Percentiles rank a stretch among this genome's conserved stretches.
These are phyloP conservation scores for Talaromyces sp. DNA, from an alignment of 2,329 filamentous ascomycete species.

Conservation along the genomic window DNA sequence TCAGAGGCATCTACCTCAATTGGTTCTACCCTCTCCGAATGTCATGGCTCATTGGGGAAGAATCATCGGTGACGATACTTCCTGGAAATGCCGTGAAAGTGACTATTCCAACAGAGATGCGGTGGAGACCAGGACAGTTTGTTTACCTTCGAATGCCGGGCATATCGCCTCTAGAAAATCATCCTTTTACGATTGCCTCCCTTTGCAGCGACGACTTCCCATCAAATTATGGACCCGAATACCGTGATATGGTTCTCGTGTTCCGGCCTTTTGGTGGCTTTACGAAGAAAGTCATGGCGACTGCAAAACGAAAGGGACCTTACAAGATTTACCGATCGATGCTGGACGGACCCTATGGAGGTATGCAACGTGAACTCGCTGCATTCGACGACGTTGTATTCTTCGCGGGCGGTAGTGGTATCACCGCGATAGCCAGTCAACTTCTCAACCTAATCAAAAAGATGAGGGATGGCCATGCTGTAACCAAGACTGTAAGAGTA, in stretches of 20 bases:
- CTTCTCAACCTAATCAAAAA: slow-evolving; percentile 91
- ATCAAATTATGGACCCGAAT: slow-evolving; percentile 83
- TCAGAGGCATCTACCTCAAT: slow-evolving; percentile 81
- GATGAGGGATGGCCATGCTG: slow-evolving; percentile 90
- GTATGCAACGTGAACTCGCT: slow-evolving; percentile 83
- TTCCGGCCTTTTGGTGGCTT: slow-evolving; percentile 92
- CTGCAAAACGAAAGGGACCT: slow-evolving; percentile 77
- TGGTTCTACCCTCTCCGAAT: slow-evolving; percentile 78
- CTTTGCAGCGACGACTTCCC: slow-evolving; percentile 91
- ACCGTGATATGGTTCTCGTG: slow-evolving; percentile 83
- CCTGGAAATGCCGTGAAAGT: slow-evolving; percentile 94
- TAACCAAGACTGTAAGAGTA: slow-evolving; percentile 84
- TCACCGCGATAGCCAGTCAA: slow-evolving; percentile 89
- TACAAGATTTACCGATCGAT: slow-evolving; percentile 92
- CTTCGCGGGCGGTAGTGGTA: slow-evolving; percentile 89
- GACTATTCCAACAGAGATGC: slow-evolving; percentile 88
- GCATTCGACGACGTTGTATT: slow-evolving; percentile 92
- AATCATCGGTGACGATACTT: slow-evolving; percentile 83
- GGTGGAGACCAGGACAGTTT: slow-evolving; percentile 90
- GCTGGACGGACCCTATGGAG: slow-evolving; percentile 90
- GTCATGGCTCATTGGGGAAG: slow-evolving; percentile 83
- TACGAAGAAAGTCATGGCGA: slow-evolving; percentile 78
- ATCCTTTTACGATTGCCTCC: slow-evolving; percentile 92
- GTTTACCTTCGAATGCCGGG: slow-evolving; percentile 93
- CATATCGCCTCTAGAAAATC: slow-evolving; percentile 85